Evolutionary conservation across 306 rosid genomes (phyloP).

Genomic region (Coriaria nepalensis): DNA sequence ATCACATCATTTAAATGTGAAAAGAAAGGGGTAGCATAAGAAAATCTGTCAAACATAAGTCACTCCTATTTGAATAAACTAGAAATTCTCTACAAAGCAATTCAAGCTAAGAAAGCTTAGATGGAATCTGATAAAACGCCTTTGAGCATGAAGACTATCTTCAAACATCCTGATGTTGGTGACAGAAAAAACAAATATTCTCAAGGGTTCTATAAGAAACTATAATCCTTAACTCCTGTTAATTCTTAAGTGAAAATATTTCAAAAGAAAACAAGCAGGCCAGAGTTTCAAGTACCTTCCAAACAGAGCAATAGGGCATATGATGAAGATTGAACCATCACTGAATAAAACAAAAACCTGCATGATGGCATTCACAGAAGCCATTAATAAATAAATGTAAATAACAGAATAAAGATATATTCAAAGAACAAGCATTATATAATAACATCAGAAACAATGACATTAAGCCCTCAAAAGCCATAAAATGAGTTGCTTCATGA

Average conservation of each 20-base stretch:
- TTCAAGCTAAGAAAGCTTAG: no score
- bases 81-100: no score
- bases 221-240: background rate
- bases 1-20: no score
- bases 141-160: no score
- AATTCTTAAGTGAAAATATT: background rate
- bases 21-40: no score
- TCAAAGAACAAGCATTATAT: background rate
- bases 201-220: background rate
- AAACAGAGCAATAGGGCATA: constrained; percentile 89
- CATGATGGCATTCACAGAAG: constrained; percentile 1
- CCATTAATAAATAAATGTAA: background rate
- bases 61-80: no score
- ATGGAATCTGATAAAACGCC: no score
- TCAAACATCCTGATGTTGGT: no score
- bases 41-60: no score
- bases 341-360: constrained; percentile 85
- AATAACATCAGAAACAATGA: background rate
- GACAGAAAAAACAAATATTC: no score
- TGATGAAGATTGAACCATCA: constrained; percentile 69
- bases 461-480: no score
- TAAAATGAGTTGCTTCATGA: no score
- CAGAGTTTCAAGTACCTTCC: constrained; percentile 55
- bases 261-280: background rate
- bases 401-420: background rate